Conservation (phyloP, 2,329 filamentous ascomycete genomes). For the Penicillium sp. region DNA sequence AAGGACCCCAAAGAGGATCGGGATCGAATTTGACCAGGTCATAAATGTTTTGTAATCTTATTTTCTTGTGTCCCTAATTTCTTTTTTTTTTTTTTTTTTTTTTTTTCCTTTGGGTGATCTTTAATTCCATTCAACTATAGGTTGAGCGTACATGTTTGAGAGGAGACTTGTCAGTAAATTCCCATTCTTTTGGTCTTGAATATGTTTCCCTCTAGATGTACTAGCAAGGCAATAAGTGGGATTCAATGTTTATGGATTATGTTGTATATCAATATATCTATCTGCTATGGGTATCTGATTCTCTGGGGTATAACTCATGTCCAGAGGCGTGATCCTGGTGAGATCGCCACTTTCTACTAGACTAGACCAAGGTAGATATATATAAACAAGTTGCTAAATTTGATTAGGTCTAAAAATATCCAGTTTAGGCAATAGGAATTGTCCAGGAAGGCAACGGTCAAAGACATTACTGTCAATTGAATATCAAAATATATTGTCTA, state of each 20-base stretch:
- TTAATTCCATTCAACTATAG: slow-evolving; percentile 7
- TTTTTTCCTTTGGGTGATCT: too few relatives aligned
- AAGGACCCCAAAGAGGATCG: slow-evolving; percentile 44
- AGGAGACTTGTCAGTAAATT: neutral
- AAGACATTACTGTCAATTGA: neutral
- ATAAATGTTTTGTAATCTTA: slow-evolving; percentile 23
- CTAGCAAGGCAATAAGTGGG: neutral
- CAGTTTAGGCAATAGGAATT: neutral
- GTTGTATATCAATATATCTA: neutral
- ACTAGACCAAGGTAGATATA: neutral
- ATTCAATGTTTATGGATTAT: neutral
- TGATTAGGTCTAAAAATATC: neutral
- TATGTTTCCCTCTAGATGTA: neutral
- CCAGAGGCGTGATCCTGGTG: neutral
- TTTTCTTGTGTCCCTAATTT: slow-evolving; percentile 15
- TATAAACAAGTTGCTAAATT: neutral
- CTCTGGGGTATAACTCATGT: neutral
- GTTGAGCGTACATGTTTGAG: slow-evolving; percentile 5
- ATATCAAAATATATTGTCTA: neutral
- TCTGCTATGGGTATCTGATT: neutral
- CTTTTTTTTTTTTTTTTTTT: too few relatives aligned
- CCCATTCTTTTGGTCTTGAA: neutral
- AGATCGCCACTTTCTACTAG: neutral
- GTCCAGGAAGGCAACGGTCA: neutral
- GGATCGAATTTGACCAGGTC: slow-evolving; percentile 32